Evolutionary conservation across 2,329 filamentous ascomycete species (phyloP), one percentile per base, ranked within the genome.

Genomic region (Xylaria sp.): DNA sequence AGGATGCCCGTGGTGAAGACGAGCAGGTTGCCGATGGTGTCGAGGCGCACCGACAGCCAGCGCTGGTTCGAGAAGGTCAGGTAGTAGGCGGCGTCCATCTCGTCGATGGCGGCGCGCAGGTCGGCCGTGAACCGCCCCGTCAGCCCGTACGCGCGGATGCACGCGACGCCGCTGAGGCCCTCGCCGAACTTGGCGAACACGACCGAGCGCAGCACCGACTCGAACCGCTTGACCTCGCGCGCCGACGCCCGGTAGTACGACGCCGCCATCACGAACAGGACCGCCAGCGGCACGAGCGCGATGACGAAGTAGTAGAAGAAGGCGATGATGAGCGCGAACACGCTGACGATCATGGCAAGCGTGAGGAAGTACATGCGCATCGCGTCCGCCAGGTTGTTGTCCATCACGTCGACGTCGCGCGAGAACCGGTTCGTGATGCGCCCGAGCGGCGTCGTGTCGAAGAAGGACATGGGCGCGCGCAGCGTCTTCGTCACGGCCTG

Each of bases 371-470:
- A 97, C 86, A 97, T 96, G 61, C 93, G 86, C 74, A 97, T 91
- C 2, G 91, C 88, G 65, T 97, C 93, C 0, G 89, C 89, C 40
- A 97, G 76, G 53, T 87, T 91, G 71, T 96, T 96, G 74, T 97
- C 94, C 91, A 97, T 95, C 52, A 94, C 91, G 67, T 97, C 91
- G 39, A 97, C 90, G 67, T 99, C 94, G 63, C 93, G 89, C 26
- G 91, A 95, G 74, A 97, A 97, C 16, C 94, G 90, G 71, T 97
- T 97, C 19, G 92, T 96, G 70, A 97, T 97, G 37, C 93, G 88
- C 18, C 94, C 94, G 1, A 97, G 81, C 0, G 94, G 94, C 0
- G 94, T 97, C 0, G 94, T 97, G 66, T 99, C 94, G 74, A 97
- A 97, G 76, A 97, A 97, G 4, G 90, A 89, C 91, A 88, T 87